Percentiles rank a stretch among this genome's conserved stretches.
Conservation (phyloP, 768 basidiomycete genomes). For the Phaffia tasmanica region DNA sequence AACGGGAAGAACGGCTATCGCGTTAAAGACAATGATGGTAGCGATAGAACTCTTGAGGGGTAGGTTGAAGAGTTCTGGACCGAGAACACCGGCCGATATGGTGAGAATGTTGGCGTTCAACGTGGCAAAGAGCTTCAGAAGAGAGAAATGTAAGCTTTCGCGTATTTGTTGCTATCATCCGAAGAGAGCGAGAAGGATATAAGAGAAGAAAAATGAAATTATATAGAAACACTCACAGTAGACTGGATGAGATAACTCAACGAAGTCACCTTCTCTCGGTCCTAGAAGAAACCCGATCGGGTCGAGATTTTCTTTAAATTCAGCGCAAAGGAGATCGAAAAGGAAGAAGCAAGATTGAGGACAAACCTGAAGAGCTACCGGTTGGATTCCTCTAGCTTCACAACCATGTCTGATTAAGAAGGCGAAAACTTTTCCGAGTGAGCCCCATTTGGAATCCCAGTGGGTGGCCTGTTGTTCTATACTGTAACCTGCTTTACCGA, state of each 20-base stretch:
- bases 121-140: conserved; percentile 6
- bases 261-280: conserved; percentile 8
- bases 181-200: too few relatives aligned
- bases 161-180: too few relatives aligned
- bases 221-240: not conserved
- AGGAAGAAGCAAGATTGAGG: not conserved
- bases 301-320: not conserved
- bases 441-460: conserved; percentile 15
- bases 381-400: conserved; percentile 24
- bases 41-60: conserved; percentile 51
- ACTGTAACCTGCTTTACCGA: too few relatives aligned
- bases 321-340: not conserved
- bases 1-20: conserved; percentile 50
- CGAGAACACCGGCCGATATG: conserved; percentile 49
- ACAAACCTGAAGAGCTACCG: conserved; percentile 15
- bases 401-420: conserved; percentile 12
- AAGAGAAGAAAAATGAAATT: too few relatives aligned
- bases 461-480: too few relatives aligned
- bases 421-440: conserved; percentile 14
- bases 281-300: not conserved
- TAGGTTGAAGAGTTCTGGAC: conserved; percentile 53
- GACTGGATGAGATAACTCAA: conserved; percentile 13
- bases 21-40: conserved; percentile 57
- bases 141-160: too few relatives aligned
- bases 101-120: conserved; percentile 25